phyloP scores from a whole-genome alignment of 148 eudicot species.

The Nepenthes gracilis region DNA sequence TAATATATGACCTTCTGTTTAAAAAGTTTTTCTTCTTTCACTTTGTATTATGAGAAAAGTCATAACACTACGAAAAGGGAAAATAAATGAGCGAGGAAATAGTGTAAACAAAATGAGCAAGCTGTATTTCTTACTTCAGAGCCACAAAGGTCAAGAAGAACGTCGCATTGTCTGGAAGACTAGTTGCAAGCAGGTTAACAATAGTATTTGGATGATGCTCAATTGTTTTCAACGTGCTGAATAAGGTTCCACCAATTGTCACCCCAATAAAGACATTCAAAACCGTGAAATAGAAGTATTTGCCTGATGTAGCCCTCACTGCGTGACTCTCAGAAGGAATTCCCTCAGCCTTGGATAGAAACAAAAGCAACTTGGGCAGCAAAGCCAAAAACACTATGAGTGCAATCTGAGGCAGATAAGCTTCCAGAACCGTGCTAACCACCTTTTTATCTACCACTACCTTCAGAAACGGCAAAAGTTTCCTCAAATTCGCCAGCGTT shows the following conservation, averaged over 20 bases:
- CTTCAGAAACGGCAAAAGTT: constrained; percentile 62
- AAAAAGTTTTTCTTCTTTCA: too few species aligned
- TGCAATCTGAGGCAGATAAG: constrained; percentile 81
- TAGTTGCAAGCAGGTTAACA: constrained; percentile 23
- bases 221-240: constrained; percentile 29
- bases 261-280: constrained; percentile 88
- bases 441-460: constrained; percentile 26
- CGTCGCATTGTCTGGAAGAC: constrained; percentile 74
- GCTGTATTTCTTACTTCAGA: constrained; percentile 49
- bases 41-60: too few species aligned
- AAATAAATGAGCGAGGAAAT: too few species aligned
- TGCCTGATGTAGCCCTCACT: constrained; percentile 80
- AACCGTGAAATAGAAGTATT: constrained; percentile 74
- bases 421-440: constrained; percentile 63
- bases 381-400: constrained; percentile 66
- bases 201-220: constrained; percentile 23
- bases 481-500: constrained; percentile 44
- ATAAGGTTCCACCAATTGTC: constrained; percentile 58
- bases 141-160: constrained; percentile 95
- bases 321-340: constrained; percentile 70
- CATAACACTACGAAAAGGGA: too few species aligned
- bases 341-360: constrained; percentile 75
- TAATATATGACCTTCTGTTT: too few species aligned
- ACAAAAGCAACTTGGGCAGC: constrained; percentile 71
- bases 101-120: background rate